Percentiles rank a stretch among this genome's conserved stretches.
These are phyloP conservation scores for Fusarium sp. DNA, from an alignment of 2,329 filamentous ascomycete species.

Conservation along the genomic window DNA sequence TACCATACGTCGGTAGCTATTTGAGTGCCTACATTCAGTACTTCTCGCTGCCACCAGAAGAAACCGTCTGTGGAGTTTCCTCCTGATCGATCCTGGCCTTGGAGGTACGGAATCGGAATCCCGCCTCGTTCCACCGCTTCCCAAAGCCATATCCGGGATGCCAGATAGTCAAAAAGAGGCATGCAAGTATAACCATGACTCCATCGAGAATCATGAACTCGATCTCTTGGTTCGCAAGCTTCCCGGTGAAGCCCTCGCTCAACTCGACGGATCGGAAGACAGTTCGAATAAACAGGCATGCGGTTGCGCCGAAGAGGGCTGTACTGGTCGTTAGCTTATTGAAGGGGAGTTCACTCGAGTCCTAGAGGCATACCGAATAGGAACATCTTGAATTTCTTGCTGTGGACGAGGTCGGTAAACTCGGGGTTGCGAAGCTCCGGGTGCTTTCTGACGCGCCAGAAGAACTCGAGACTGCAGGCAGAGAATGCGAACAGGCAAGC, in stretches of 20 bases:
- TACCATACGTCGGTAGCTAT: background rate
- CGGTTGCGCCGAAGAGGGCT: slow-evolving; percentile 13
- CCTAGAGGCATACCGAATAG: slow-evolving; percentile 2
- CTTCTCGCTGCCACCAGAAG: slow-evolving; percentile 13
- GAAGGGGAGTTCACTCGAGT: background rate
- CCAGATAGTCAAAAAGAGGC: slow-evolving; percentile 16
- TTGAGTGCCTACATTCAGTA: background rate
- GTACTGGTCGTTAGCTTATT: background rate
- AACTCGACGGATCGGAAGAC: slow-evolving; percentile 33
- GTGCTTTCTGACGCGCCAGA: slow-evolving; percentile 29
- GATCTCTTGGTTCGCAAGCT: slow-evolving; percentile 31
- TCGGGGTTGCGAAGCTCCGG: slow-evolving; percentile 13
- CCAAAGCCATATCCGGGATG: slow-evolving; percentile 26
- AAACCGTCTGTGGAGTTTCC: slow-evolving; percentile 1
- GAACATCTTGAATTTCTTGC: slow-evolving; percentile 23
- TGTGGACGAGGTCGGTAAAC: slow-evolving; percentile 20
- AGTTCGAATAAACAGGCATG: slow-evolving; percentile 26
- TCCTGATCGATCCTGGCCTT: slow-evolving; percentile 11
- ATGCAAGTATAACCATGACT: slow-evolving; percentile 33
- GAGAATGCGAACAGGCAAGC: slow-evolving; percentile 31
- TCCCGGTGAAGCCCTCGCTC: slow-evolving; percentile 25
- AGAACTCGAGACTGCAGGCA: slow-evolving; percentile 29
- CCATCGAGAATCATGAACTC: slow-evolving; percentile 37
- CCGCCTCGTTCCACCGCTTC: slow-evolving; percentile 22
- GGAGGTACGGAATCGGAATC: slow-evolving; percentile 25